Conservation (phyloP, 345 rosid genomes). For the Arabidopsis arenosa region DNA sequence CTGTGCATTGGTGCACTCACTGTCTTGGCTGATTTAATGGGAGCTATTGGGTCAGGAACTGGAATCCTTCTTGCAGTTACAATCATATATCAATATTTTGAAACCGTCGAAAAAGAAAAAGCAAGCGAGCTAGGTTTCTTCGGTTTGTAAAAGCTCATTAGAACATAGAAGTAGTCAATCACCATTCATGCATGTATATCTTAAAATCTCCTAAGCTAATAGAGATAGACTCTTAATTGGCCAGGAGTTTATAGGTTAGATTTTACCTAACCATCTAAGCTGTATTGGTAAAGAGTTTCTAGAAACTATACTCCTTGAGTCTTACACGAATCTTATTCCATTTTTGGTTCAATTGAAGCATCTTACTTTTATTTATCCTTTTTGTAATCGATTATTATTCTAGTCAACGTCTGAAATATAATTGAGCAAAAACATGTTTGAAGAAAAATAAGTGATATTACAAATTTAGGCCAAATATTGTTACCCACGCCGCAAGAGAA, state of each 20-base stretch:
- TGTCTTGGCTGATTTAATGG: slow-evolving; percentile 8
- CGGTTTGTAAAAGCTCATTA: not conserved
- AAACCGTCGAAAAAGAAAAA: slow-evolving; percentile 5
- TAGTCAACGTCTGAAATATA: not conserved
- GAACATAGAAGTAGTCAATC: not conserved
- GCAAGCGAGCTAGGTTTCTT: slow-evolving; percentile 3
- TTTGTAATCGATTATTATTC: no score
- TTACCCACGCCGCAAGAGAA: no score
- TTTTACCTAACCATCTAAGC: not conserved
- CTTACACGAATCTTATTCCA: not conserved
- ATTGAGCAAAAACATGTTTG: no score
- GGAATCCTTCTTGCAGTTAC: slow-evolving; percentile 15
- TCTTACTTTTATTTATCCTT: not conserved
- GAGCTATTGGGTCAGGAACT: slow-evolving; percentile 18
- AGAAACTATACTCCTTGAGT: not conserved
- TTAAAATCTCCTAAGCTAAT: not conserved
- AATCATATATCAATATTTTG: slow-evolving; percentile 7
- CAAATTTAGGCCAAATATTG: no score
- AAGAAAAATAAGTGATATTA: no score
- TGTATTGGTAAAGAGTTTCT: not conserved
- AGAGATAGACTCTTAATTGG: not conserved
- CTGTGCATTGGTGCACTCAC: slow-evolving; percentile 16
- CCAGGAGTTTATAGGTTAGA: not conserved
- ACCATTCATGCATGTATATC: not conserved
- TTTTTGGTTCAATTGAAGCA: not conserved